Conservation (phyloP, 2,329 filamentous ascomycete genomes). For the Colletotrichum caudatum region DNA sequence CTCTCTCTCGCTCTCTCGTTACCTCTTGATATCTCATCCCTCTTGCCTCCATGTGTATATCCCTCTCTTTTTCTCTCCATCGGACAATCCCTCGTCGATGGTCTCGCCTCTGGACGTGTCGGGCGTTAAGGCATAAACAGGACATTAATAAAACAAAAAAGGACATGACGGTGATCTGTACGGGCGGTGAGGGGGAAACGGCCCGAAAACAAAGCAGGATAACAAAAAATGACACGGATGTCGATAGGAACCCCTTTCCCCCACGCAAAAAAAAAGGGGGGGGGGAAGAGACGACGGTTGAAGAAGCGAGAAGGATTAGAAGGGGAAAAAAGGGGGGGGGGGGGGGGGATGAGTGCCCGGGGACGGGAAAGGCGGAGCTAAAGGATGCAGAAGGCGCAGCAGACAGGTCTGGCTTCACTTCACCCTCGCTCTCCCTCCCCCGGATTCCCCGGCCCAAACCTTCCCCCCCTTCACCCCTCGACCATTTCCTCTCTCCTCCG, state of each 20-base stretch:
- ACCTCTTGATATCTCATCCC: neutral
- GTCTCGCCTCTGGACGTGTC: constrained; percentile 16
- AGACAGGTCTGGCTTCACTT: constrained; percentile 29
- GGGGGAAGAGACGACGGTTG: constrained; percentile 29
- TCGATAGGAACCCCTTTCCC: neutral
- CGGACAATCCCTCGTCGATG: neutral
- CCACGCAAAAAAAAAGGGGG: constrained; percentile 2
- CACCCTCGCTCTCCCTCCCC: neutral
- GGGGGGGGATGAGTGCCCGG: neutral
- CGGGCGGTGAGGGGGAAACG: neutral
- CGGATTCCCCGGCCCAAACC: neutral
- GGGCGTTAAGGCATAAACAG: constrained; percentile 8
- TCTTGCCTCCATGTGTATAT: too few relatives aligned
- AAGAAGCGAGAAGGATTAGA: neutral
- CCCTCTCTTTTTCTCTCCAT: neutral
- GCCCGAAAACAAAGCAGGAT: neutral
- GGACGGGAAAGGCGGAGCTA: neutral
- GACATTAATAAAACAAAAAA: neutral
- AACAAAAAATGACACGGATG: neutral
- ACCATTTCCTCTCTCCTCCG: neutral
- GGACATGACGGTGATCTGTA: neutral
- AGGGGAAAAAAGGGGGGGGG: neutral
- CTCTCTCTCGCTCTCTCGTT: neutral
- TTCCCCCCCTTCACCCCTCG: too few relatives aligned
- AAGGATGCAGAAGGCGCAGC: constrained; percentile 29